Conservation (phyloP, 306 rosid genomes). For the Cucumis hystrix region DNA sequence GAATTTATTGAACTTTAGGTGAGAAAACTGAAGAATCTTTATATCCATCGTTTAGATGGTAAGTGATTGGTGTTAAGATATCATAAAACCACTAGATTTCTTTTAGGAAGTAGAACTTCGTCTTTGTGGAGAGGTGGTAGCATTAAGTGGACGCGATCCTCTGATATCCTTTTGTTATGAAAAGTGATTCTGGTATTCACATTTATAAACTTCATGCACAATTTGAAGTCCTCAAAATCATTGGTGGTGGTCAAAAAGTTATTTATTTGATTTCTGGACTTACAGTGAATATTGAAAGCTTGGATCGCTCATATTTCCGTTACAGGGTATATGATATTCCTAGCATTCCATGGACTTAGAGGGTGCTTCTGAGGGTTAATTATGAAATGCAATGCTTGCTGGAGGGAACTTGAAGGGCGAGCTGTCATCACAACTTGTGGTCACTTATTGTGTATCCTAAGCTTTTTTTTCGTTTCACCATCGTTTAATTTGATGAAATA, state of each 20-base stretch:
- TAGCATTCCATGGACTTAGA: constrained; percentile 21
- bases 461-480: background rate
- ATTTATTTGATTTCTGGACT: background rate
- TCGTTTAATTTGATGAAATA: background rate
- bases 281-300: background rate
- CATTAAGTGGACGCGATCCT: background rate
- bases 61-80: background rate
- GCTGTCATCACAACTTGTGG: constrained; percentile 90
- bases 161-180: background rate
- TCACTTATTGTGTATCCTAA: constrained; percentile 83
- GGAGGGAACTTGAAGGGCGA: constrained; percentile 94
- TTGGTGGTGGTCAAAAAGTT: background rate
- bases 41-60: background rate
- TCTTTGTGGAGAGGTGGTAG: background rate
- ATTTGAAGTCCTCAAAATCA: background rate
- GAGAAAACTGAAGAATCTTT: background rate
- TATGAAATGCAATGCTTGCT: constrained; percentile 99
- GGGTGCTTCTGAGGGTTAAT: constrained; percentile 26
- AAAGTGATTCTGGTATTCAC: background rate
- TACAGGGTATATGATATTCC: constrained; percentile 22
- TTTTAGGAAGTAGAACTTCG: background rate
- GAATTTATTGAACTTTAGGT: background rate
- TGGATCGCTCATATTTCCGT: constrained; percentile 1
- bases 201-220: background rate
- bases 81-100: background rate